Conservation (phyloP, 2,329 filamentous ascomycete species). For the Seiridium cupressi region DNA sequence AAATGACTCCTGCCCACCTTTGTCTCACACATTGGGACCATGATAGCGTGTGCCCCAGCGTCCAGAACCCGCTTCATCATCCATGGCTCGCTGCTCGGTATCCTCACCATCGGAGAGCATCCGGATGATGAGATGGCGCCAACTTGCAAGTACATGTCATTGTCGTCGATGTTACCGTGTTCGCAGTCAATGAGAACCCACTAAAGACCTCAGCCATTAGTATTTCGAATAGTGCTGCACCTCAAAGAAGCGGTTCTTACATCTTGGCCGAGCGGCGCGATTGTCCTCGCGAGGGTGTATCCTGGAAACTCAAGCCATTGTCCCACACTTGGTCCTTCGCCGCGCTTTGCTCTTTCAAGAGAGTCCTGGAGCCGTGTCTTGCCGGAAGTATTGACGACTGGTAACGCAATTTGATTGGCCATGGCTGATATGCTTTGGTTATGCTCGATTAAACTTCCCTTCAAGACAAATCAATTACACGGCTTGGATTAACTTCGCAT, state of each 20-base stretch:
- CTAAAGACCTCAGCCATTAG: not conserved
- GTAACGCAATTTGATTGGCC: conserved; percentile 3
- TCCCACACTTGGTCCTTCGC: conserved; percentile 26
- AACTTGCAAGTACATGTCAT: conserved; percentile 19
- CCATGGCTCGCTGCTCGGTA: conserved; percentile 21
- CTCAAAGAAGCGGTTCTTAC: conserved; percentile 14
- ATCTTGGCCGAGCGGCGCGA: conserved; percentile 27
- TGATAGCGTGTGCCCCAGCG: conserved; percentile 27
- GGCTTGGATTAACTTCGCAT: not conserved
- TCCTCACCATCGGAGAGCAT: conserved; percentile 19
- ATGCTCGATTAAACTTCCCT: not conserved
- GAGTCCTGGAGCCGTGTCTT: conserved; percentile 27
- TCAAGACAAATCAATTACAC: not conserved
- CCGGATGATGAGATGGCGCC: conserved; percentile 18
- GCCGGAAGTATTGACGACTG: conserved; percentile 17
- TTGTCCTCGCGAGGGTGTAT: conserved; percentile 26
- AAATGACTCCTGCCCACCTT: not conserved
- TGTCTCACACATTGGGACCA: conserved; percentile 25
- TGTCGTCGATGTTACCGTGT: conserved; percentile 21
- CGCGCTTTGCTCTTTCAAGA: conserved; percentile 24
- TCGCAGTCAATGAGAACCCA: conserved; percentile 21
- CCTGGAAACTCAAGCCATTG: conserved; percentile 31
- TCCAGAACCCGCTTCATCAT: conserved; percentile 30
- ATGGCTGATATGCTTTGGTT: not conserved
- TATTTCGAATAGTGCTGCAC: not conserved